Percentiles rank a stretch among this genome's conserved stretches.
Evolutionary conservation across 192 early-diverging fungal genomes (phyloP).

Genomic region (Umbelopsis ramanniana): DNA sequence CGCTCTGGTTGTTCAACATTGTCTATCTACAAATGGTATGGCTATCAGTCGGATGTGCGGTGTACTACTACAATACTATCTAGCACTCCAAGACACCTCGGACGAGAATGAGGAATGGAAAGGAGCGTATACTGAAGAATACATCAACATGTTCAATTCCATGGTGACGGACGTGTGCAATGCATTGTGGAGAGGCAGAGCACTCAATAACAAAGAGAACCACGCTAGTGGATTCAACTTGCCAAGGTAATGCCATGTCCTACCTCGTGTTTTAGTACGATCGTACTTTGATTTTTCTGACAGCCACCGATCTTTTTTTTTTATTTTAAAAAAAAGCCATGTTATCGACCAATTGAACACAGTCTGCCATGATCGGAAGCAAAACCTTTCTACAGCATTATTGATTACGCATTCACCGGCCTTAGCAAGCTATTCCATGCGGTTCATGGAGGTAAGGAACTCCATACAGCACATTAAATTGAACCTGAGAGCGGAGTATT

Average conservation of each 20-base stretch:
- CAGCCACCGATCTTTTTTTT: not conserved
- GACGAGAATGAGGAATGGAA: constrained; percentile 29
- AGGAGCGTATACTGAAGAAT: constrained; percentile 37
- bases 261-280: not conserved
- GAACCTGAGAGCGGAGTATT: not conserved
- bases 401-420: constrained; percentile 47
- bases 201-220: constrained; percentile 45
- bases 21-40: constrained; percentile 51
- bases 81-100: constrained; percentile 47
- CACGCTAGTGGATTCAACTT: constrained; percentile 45
- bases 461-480: not conserved
- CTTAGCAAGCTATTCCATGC: constrained; percentile 43
- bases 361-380: not conserved
- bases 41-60: constrained; percentile 53
- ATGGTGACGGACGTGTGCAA: constrained; percentile 60
- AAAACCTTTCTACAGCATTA: constrained; percentile 1
- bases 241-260: constrained; percentile 28
- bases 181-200: constrained; percentile 49
- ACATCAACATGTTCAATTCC: constrained; percentile 56
- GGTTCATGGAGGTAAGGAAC: constrained; percentile 40
- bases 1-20: constrained; percentile 45
- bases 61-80: constrained; percentile 46
- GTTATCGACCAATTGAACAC: constrained; percentile 15
- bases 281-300: not conserved
- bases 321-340: not conserved